phyloP scores from a whole-genome alignment of 257 asterid species.

The Haberlea rhodopensis region DNA sequence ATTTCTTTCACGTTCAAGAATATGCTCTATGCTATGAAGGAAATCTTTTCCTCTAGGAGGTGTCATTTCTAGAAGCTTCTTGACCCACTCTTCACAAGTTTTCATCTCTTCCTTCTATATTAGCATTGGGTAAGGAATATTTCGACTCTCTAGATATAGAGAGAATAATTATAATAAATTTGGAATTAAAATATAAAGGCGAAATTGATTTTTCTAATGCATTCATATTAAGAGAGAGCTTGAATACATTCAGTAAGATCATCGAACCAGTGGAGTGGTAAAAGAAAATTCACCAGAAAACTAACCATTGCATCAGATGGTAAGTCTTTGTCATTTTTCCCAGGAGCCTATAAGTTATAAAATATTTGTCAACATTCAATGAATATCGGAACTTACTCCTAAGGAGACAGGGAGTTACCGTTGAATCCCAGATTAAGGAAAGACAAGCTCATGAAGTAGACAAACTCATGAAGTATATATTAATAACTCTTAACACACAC shows the following conservation, averaged over 20 bases:
- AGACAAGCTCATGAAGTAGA: no score
- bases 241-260: not conserved
- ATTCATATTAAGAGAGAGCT: not conserved
- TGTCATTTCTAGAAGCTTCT: conserved; percentile 83
- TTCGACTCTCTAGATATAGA: conserved; percentile 18
- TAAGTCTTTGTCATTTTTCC: conserved; percentile 88
- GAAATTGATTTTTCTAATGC: not conserved
- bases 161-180: conserved; percentile 15
- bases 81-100: conserved; percentile 77
- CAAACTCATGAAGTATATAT: conserved; percentile 16
- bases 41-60: conserved; percentile 93
- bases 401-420: conserved; percentile 1
- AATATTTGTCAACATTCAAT: conserved; percentile 23
- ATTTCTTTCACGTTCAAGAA: conserved; percentile 92
- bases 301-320: conserved; percentile 86
- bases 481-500: conserved; percentile 16
- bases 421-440: conserved; percentile 17
- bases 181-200: conserved; percentile 9
- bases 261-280: not conserved
- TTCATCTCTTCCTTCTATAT: conserved; percentile 85
- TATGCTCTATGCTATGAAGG: conserved; percentile 87
- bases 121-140: conserved; percentile 27
- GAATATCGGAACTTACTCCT: conserved; percentile 5
- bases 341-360: conserved; percentile 72
- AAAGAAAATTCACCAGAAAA: conserved; percentile 20